phyloP scores from a whole-genome alignment of 1,139 yeast genomes.

The Suhomyces maxii region DNA sequence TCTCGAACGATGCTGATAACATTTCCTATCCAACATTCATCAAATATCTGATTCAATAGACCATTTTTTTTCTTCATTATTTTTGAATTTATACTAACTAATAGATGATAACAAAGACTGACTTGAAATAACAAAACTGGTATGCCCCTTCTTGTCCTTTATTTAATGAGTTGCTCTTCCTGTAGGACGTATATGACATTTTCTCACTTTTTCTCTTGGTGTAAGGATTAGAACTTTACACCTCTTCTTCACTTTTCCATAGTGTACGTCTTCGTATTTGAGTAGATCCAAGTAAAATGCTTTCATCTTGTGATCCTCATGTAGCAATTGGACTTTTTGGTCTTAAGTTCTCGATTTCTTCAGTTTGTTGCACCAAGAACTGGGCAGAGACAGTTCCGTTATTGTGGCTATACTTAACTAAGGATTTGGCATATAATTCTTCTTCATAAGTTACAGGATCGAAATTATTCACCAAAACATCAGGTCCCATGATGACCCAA shows the following conservation, averaged over 20 bases:
- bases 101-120: not conserved
- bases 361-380: slow-evolving; percentile 58
- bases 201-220: no score
- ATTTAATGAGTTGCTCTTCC: no score
- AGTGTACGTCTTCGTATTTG: no score
- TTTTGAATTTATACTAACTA: slow-evolving; percentile 8
- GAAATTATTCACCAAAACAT: slow-evolving; percentile 72
- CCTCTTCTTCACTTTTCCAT: not conserved
- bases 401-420: slow-evolving; percentile 28
- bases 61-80: not conserved
- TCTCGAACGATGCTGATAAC: slow-evolving; percentile 49
- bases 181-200: no score
- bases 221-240: not conserved
- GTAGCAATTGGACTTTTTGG: slow-evolving; percentile 70
- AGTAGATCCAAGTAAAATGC: not conserved
- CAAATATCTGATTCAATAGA: slow-evolving; percentile 26
- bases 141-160: no score
- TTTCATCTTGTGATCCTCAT: not conserved
- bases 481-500: slow-evolving; percentile 91
- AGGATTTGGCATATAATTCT: slow-evolving; percentile 35
- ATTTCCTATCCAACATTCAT: slow-evolving; percentile 46
- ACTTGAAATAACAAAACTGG: no score
- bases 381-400: slow-evolving; percentile 28
- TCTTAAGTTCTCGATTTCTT: slow-evolving; percentile 74
- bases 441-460: slow-evolving; percentile 33